Evolutionary conservation across 2,329 filamentous ascomycete genomes (phyloP).

Genomic region (Paecilomyces dactylethromorphus): DNA sequence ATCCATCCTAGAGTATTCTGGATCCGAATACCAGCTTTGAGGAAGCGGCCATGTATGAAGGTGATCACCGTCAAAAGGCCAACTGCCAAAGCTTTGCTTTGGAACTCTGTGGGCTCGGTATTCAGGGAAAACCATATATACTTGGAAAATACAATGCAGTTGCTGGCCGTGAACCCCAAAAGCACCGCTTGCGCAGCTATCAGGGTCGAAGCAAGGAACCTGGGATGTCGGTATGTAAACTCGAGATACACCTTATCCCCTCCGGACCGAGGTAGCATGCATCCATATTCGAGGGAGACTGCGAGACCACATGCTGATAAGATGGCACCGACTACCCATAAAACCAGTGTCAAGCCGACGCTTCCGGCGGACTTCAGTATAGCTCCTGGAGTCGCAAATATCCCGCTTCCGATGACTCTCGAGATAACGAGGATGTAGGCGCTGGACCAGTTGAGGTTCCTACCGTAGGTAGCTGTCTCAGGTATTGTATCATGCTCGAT

Average conservation of each 20-base stretch:
- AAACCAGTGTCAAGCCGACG: conserved; percentile 53
- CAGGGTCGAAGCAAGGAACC: conserved; percentile 58
- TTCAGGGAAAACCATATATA: conserved; percentile 57
- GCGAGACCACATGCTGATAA: conserved; percentile 56
- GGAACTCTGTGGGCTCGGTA: conserved; percentile 43
- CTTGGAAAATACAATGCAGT: conserved; percentile 63
- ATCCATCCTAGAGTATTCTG: conserved; percentile 59
- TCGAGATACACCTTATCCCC: conserved; percentile 67
- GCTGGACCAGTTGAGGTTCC: conserved; percentile 56
- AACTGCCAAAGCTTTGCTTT: conserved; percentile 52
- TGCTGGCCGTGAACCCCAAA: conserved; percentile 62
- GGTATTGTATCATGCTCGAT: conserved; percentile 55
- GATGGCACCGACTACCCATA: conserved; percentile 59
- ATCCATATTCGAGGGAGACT: conserved; percentile 61
- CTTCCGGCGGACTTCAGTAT: conserved; percentile 63
- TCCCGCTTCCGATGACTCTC: conserved; percentile 62
- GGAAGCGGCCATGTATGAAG: conserved; percentile 53
- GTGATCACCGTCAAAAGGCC: conserved; percentile 53
- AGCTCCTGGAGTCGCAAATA: conserved; percentile 64
- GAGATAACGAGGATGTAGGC: conserved; percentile 63
- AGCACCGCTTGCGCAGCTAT: conserved; percentile 59
- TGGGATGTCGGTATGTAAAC: conserved; percentile 58
- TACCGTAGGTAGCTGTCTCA: conserved; percentile 52
- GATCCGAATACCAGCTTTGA: conserved; percentile 51
- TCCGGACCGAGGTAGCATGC: conserved; percentile 63